These are phyloP conservation scores for Suillus subalutaceus DNA, from an alignment of 768 basidiomycete species.

Conservation along the genomic window DNA sequence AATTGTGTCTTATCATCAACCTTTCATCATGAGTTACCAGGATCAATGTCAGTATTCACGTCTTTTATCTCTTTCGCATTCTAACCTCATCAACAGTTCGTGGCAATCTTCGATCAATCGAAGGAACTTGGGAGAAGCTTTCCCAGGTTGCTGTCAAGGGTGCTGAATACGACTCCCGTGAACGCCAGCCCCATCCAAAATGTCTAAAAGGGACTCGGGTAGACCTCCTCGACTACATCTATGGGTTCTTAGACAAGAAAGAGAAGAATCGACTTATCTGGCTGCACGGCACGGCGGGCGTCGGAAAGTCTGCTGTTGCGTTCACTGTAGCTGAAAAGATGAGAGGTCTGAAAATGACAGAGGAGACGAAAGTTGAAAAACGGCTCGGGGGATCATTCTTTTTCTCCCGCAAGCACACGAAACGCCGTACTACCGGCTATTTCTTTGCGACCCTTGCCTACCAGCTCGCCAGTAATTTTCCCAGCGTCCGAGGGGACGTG, in stretches of 20 bases:
- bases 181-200: background rate
- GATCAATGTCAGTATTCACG: background rate
- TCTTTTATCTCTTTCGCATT: background rate
- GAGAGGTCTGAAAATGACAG: background rate
- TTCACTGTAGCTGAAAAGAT: conserved; percentile 3
- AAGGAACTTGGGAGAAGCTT: background rate
- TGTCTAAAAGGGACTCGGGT: background rate
- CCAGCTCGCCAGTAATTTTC: background rate
- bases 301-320: conserved; percentile 5
- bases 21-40: background rate
- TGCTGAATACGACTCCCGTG: background rate
- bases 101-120: background rate
- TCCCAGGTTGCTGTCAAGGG: background rate
- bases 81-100: background rate
- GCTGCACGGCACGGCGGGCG: background rate
- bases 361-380: background rate
- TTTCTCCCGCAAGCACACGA: conserved; percentile 2
- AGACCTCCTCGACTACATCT: background rate
- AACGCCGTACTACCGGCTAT: background rate
- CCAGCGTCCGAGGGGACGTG: background rate
- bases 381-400: background rate
- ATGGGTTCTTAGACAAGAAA: background rate
- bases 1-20: background rate
- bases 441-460: background rate
- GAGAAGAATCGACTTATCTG: background rate